Conservation (phyloP, 768 basidiomycete species). For the Asterophora parasitica region DNA sequence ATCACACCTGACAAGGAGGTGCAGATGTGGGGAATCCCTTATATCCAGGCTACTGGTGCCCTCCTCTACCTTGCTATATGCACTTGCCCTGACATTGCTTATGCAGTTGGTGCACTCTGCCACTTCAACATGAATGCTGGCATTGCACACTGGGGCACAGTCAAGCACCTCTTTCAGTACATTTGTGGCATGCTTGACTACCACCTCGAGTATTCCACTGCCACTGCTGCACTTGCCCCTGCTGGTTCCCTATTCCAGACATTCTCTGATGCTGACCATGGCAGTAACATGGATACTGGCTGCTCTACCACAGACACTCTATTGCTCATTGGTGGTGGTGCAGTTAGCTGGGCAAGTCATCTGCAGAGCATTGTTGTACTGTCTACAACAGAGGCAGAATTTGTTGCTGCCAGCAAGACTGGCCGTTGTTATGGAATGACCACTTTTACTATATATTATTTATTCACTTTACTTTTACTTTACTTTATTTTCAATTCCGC, state of each 20-base stretch:
- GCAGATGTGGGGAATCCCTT: constrained; percentile 7
- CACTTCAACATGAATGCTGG: background rate
- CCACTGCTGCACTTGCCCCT: constrained; percentile 10
- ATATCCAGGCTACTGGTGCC: constrained; percentile 8
- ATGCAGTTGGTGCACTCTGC: background rate
- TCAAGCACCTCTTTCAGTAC: constrained; percentile 6
- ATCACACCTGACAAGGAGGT: too few relatives aligned
- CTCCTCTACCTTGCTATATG: constrained; percentile 6
- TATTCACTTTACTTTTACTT: too few relatives aligned
- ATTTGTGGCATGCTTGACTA: constrained; percentile 3
- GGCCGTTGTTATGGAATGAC: too few relatives aligned
- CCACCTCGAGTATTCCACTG: constrained; percentile 8
- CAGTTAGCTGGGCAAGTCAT: background rate
- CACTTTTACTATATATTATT: too few relatives aligned
- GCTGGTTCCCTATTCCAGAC: constrained; percentile 22
- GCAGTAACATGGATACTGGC: background rate
- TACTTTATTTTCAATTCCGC: too few relatives aligned
- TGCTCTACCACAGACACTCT: background rate
- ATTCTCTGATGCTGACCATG: too few relatives aligned
- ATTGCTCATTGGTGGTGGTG: background rate
- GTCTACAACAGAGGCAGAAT: constrained; percentile 34
- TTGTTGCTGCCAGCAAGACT: too few relatives aligned
- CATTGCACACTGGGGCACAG: constrained; percentile 3
- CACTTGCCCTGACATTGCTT: constrained; percentile 4
- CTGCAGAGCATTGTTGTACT: constrained; percentile 17